Evolutionary conservation across 371 early-diverging fungal genomes (phyloP).

Genomic region (Mortierella sp.): DNA sequence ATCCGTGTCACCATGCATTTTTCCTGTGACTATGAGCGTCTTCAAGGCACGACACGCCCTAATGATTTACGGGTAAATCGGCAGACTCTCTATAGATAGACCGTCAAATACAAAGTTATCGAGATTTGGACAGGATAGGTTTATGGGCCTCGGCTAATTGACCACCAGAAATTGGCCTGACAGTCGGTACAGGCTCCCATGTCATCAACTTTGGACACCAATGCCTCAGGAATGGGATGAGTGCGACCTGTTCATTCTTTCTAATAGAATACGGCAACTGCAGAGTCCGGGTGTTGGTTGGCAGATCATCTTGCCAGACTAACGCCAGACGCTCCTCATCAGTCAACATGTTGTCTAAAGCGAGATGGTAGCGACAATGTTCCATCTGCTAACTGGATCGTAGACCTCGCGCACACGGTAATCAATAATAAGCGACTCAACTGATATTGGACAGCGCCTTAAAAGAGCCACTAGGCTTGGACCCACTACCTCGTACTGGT

Average conservation of each 20-base stretch:
- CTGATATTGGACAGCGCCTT: conserved; percentile 8
- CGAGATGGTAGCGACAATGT: not conserved
- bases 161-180: not conserved
- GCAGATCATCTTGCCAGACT: conserved; percentile 9
- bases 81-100: not conserved
- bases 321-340: not conserved
- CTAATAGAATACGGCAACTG: not conserved
- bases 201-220: conserved; percentile 10
- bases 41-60: not conserved
- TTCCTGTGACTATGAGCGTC: conserved; percentile 4
- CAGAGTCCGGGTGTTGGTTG: conserved; percentile 10
- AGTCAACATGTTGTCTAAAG: too few species aligned
- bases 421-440: conserved; percentile 9
- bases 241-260: not conserved
- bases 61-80: conserved; percentile 6
- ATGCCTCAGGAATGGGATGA: conserved; percentile 9
- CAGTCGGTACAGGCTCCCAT: not conserved
- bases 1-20: not conserved
- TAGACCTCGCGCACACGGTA: not conserved
- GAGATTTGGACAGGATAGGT: not conserved
- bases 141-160: conserved; percentile 1
- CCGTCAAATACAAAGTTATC: conserved; percentile 5
- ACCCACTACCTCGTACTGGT: not conserved
- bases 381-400: not conserved
- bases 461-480: not conserved